Evolutionary conservation across 345 rosid genomes (phyloP).

Genomic region (Moringa oleifera): DNA sequence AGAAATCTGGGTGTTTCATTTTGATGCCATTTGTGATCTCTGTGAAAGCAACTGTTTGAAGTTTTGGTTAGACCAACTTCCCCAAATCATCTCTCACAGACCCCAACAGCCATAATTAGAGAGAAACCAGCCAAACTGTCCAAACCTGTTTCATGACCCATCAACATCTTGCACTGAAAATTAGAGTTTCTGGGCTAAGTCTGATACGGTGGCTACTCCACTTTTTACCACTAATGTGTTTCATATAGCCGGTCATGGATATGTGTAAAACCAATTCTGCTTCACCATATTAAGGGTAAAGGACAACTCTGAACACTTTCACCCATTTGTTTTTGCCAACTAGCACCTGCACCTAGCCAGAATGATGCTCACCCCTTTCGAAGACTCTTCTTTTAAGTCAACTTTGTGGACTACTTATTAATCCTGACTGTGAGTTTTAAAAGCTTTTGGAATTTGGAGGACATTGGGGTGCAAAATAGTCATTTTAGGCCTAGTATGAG

Average conservation of each 20-base stretch:
- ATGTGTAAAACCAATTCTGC: no score
- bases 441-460: conserved; percentile 14
- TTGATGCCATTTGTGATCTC: conserved; percentile 16
- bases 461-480: conserved; percentile 21
- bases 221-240: background rate
- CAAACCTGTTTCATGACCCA: conserved; percentile 49
- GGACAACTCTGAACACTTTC: conserved; percentile 27
- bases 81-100: conserved; percentile 22
- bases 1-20: conserved; percentile 10
- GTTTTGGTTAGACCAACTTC: conserved; percentile 19
- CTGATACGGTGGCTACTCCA: background rate
- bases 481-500: conserved; percentile 17
- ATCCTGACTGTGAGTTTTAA: conserved; percentile 17
- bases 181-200: conserved; percentile 24
- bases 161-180: conserved; percentile 83
- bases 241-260: background rate
- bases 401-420: conserved; percentile 12
- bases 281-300: conserved; percentile 22
- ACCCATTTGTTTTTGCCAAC: conserved; percentile 36
- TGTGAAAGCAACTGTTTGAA: conserved; percentile 39
- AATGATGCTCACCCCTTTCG: conserved; percentile 31
- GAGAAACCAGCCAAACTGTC: conserved; percentile 19
- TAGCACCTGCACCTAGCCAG: conserved; percentile 33
- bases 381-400: conserved; percentile 17
- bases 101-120: conserved; percentile 31